Base-by-base conservation (phyloP, 352 stramenopile species). In the Phytopythium cucurbitacearum region DNA sequence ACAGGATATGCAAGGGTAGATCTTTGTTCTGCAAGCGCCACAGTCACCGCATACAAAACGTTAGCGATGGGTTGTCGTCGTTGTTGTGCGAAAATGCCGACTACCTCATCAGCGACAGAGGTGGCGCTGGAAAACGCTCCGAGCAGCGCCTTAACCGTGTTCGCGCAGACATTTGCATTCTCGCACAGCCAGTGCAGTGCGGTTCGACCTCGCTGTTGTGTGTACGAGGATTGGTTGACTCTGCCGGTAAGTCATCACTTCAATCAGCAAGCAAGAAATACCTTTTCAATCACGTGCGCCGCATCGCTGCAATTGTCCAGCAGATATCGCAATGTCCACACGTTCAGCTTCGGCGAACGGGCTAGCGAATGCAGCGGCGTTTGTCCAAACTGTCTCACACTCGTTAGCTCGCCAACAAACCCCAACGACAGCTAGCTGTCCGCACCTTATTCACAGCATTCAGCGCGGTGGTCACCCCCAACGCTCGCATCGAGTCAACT, bases 111-210 rank as follows among this genome's bases (percentile, higher is more conserved):
- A 41, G 53, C 7, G 16, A 58, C 13, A 40, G 56, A 49, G 13
- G 59, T 42, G 12, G 42, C 40, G 16, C 62, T 51, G n/a, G 53
- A 34, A 37, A 51, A 51, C 10, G 58, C 49, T 11, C 53, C 28
- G 3, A 89, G 47, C 7, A 84, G 13, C 3, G 28, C 49, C 21
- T 53, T 38, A 40, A 82, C 40, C 3, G 74, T 36, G 5, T 45
- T 36, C 6, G 56, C 49, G 8, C 60, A 53, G 42, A 81, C 21
- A 8, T 64, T 56, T 4, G 58, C 47, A 10, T 41, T 46, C 10
- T 83, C 76, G 37, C 76, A 87, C 13, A 80, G 40, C 73, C 70
- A 88, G 36, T 90, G 80, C 3, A 90, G 46, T 33, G 78, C 56
- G 34, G 63, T 80, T n/a, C 76, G 66, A 12, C 66, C 66, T 12